Conservation (phyloP, 108 stramenopile genomes). For the Pseudonitzschia pungens region DNA sequence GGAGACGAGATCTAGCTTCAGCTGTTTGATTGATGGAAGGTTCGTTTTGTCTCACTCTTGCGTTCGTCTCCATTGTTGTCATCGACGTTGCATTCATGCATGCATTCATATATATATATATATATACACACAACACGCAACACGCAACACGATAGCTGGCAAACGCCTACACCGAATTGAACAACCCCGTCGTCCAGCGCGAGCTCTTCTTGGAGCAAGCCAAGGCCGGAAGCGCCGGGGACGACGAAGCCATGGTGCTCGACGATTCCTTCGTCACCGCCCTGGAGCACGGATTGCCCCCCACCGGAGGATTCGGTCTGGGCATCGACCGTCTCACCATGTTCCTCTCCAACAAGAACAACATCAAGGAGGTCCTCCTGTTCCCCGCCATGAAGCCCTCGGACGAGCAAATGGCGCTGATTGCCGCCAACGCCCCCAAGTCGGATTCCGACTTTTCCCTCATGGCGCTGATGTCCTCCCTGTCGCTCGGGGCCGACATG, state of each 20-base stretch:
- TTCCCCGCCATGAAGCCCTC: constrained; percentile 99
- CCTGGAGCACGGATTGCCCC: constrained; percentile 97
- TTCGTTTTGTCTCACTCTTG: constrained; percentile 12
- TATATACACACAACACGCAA: too few relatives aligned
- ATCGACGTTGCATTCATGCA: neutral
- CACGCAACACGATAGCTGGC: constrained; percentile 82
- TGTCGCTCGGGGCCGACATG: constrained; percentile 29
- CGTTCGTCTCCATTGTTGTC: constrained; percentile 21
- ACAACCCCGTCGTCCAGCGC: constrained; percentile 96
- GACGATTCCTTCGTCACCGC: constrained; percentile 97
- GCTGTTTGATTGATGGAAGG: constrained; percentile 1
- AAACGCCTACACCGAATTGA: constrained; percentile 99
- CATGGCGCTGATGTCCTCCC: constrained; percentile 26
- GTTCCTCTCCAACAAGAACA: constrained; percentile 99
- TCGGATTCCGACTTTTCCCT: constrained; percentile 40
- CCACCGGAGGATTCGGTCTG: constrained; percentile 98
- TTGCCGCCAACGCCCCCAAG: constrained; percentile 66
- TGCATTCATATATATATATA: too few relatives aligned
- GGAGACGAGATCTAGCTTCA: neutral
- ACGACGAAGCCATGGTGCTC: constrained; percentile 99
- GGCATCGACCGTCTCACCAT: constrained; percentile 99
- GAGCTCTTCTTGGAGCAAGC: constrained; percentile 95
- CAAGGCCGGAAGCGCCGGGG: constrained; percentile 90
- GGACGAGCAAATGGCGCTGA: constrained; percentile 73
- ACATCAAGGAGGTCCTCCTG: constrained; percentile 99